Base-by-base conservation (phyloP, 257 asterid species). In the Scutellaria galericulata region DNA sequence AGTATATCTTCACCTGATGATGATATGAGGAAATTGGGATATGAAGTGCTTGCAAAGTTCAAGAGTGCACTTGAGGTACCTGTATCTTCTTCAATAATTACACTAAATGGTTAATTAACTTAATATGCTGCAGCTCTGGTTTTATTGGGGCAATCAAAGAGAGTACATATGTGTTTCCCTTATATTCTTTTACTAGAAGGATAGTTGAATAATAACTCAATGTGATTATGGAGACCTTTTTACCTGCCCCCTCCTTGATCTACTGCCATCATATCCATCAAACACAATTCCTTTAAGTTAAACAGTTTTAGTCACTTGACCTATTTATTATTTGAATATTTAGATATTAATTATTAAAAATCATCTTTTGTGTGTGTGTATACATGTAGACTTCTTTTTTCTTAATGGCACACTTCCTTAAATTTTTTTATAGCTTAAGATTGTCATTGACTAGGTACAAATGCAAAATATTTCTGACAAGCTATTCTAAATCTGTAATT, bases 1-100 rank as follows among this genome's bases (percentile, higher is more conserved):
- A 89, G 91, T 76, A 70, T 91, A 73, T 91, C 98, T 82, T 91
- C 97, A 41, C 87, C 87, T 13, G 92, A 89, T 77, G 89, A 72
- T 68, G 91, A 83, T 78, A 73, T 70, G 79, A 85, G 97, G 84
- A 91, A 88, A 78, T 67, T 93, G 88, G 97, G 92, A 62, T 91
- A 88, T 70, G 92, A 81, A 78, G 88, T 86, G 69, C 86, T 93
- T 68, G 89, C 85, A 60, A 86, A 70, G 70, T 93, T 93, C 87
- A 89, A 81, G 81, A 73, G 66, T 82, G 86, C 82, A 35, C 78
- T 91, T 46, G 88, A 88, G 98, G 98, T 93, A 86, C 59, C 53
- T 46, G 37, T 45, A 57, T 46, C 68, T 66, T 60, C 59, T 51
- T 45, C 66, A 10, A 45, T 82, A 58, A 1, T 40, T 40, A 31